A percentile compares a stretch with the other conserved stretches of the same genome.
These are phyloP conservation scores for Colletotrichum gloeosporioides DNA, from an alignment of 2,329 filamentous ascomycete species.

Conservation along the genomic window DNA sequence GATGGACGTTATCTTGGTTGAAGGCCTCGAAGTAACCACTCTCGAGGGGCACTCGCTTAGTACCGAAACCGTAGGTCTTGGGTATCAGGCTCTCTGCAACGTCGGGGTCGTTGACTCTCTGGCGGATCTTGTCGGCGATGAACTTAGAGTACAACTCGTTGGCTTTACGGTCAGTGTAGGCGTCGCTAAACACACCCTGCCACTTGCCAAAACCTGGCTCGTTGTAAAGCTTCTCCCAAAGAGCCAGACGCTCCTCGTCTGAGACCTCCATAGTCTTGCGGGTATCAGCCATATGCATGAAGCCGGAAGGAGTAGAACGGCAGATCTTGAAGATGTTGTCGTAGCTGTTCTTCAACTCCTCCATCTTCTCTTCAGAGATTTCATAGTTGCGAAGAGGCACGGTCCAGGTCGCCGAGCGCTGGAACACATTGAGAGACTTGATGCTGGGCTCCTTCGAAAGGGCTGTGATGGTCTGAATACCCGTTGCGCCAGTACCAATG, in stretches of 20 bases:
- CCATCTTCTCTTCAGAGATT: slow-evolving; percentile 40
- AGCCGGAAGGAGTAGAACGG: slow-evolving; percentile 27
- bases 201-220: slow-evolving; percentile 42
- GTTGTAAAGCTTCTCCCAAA: slow-evolving; percentile 44
- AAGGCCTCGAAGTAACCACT: slow-evolving; percentile 64
- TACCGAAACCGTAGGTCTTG: slow-evolving; percentile 41
- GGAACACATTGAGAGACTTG: slow-evolving; percentile 37
- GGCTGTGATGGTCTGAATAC: slow-evolving; percentile 34
- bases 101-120: slow-evolving; percentile 52
- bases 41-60: slow-evolving; percentile 59
- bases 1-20: slow-evolving; percentile 61
- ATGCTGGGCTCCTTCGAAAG: slow-evolving; percentile 27
- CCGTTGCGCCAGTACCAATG: slow-evolving; percentile 37
- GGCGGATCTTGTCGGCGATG: slow-evolving; percentile 47
- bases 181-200: slow-evolving; percentile 30
- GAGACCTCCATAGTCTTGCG: slow-evolving; percentile 33
- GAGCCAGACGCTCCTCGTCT: slow-evolving; percentile 38
- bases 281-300: slow-evolving; percentile 33
- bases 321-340: slow-evolving; percentile 32
- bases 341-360: slow-evolving; percentile 38
- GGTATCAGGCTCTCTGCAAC: slow-evolving; percentile 59
- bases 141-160: slow-evolving; percentile 25
- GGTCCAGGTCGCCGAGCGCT: slow-evolving; percentile 39
- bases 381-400: slow-evolving; percentile 42
- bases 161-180: slow-evolving; percentile 45